Base-by-base conservation (phyloP, 192 early-diverging fungal genomes). In the Phycomyces blakesleeanus region DNA sequence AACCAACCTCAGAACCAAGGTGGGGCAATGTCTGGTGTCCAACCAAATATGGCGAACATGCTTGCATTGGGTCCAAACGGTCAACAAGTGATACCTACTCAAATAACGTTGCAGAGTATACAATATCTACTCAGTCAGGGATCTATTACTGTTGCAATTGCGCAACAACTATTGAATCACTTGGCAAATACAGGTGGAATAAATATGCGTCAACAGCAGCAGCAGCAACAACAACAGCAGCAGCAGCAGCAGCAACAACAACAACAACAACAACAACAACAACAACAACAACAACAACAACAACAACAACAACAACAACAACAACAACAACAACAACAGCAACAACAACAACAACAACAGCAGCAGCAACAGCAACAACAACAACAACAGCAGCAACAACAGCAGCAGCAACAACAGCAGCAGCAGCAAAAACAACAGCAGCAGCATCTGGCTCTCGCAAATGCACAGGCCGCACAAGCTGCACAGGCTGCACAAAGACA, bases 161-260 rank as follows among this genome's bases (percentile, higher is more conserved):
- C 71, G 24, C 71, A 73, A 49, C 55, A 62, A 53, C 51, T 59
- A 25, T 49, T 73, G 2, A 65, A 41, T 16, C 71, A 67, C 27
- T 50, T 73, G 44, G 54, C 60, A 4, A 57, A 42, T 38, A 16
- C 59, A 3, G 47, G 38, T 25, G 50, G 15, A 26, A 20, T 56
- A 37, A 44, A 60, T 10, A 15, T 29, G 15, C 40, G 15, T 27
- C 59, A 38, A 44, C 54, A 57, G 20, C 49, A 47, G 0, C 39
- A 26, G 16, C 51, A 52, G 21, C 24, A 24, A n/a, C 29, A 52
- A 4, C 57, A 50, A 5, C 56, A 59, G 12, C 61, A 53, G n/a
- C 51, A 51, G 16, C 44, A 62, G n/a, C 60, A 62, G 52, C 61
- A 63, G 52, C 54, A 57, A 18, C 42, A 51, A 14, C 26, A 26